These are phyloP conservation scores for Selaginella moellendorffii DNA, from an alignment of 75 land plant species.

Conservation along the genomic window DNA sequence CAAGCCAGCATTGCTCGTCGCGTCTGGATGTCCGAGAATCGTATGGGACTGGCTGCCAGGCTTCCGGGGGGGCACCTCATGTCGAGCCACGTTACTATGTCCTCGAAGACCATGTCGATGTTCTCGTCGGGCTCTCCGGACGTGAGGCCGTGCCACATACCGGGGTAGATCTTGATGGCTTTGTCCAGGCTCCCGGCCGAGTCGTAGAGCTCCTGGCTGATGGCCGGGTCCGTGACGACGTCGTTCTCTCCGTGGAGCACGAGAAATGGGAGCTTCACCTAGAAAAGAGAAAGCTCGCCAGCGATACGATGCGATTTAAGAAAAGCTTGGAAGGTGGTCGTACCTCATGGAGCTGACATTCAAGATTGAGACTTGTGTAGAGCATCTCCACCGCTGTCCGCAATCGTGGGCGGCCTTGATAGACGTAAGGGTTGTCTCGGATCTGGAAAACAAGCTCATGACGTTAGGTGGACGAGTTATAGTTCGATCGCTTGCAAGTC, in stretches of 20 bases:
- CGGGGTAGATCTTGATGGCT: constrained; percentile 48
- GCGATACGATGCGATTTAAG: no score
- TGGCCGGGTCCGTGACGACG: constrained; percentile 57
- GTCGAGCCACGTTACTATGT: constrained; percentile 50
- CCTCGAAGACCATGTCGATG: constrained; percentile 44
- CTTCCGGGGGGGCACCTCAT: constrained; percentile 11
- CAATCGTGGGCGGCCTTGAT: constrained; percentile 55
- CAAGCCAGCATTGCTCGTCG: not conserved
- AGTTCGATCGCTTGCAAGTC: not conserved
- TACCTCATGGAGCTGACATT: constrained; percentile 50
- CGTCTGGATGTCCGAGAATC: not conserved
- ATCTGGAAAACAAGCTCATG: constrained; percentile 30
- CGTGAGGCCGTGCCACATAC: constrained; percentile 76
- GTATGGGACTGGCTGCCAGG: not conserved
- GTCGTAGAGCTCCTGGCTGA: constrained; percentile 56
- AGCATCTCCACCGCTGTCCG: constrained; percentile 67
- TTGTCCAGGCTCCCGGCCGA: constrained; percentile 48
- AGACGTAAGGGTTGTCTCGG: constrained; percentile 47
- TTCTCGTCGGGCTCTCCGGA: constrained; percentile 60
- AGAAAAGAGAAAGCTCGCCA: not conserved
- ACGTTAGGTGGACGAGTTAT: not conserved
- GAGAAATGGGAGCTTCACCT: constrained; percentile 66
- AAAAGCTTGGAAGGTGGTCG: no score
- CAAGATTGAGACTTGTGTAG: constrained; percentile 38
- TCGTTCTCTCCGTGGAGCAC: constrained; percentile 68